These are phyloP conservation scores for Metschnikowia continentalis DNA, from an alignment of 805 yeast genomes.

Conservation along the genomic window DNA sequence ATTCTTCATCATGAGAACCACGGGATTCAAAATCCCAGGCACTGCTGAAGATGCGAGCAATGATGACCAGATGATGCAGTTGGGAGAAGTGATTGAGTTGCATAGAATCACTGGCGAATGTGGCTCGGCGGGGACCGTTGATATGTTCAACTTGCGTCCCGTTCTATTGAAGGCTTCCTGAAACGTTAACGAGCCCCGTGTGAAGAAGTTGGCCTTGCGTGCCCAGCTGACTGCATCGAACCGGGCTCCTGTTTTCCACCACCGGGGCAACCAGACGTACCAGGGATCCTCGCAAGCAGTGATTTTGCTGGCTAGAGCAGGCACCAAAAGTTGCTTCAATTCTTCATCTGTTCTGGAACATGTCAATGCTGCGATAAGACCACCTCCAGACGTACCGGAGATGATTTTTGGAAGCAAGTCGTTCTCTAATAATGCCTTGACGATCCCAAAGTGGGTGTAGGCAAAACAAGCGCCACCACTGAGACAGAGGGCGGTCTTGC, in stretches of 20 bases:
- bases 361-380: conserved; percentile 67
- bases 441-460: conserved; percentile 71
- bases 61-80: conserved; percentile 79
- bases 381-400: conserved; percentile 82
- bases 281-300: conserved; percentile 68
- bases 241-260: conserved; percentile 74
- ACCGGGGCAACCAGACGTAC: conserved; percentile 56
- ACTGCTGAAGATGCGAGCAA: conserved; percentile 77
- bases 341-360: conserved; percentile 70
- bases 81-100: conserved; percentile 72
- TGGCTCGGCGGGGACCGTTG: conserved; percentile 79
- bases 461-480: conserved; percentile 82
- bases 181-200: conserved; percentile 68
- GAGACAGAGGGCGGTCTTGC: conserved; percentile 66
- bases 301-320: conserved; percentile 57
- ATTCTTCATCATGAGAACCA: conserved; percentile 67
- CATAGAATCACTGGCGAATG: conserved; percentile 78
- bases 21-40: conserved; percentile 78
- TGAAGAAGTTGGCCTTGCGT: conserved; percentile 60
- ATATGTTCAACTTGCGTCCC: conserved; percentile 65
- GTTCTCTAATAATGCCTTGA: conserved; percentile 65
- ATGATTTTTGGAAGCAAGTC: conserved; percentile 64
- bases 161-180: conserved; percentile 65
- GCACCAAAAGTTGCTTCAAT: conserved; percentile 49
- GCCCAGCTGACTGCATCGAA: conserved; percentile 79